These are phyloP conservation scores for Pterulicium gracile DNA, from an alignment of 1,284 basidiomycete genomes.

Conservation along the genomic window DNA sequence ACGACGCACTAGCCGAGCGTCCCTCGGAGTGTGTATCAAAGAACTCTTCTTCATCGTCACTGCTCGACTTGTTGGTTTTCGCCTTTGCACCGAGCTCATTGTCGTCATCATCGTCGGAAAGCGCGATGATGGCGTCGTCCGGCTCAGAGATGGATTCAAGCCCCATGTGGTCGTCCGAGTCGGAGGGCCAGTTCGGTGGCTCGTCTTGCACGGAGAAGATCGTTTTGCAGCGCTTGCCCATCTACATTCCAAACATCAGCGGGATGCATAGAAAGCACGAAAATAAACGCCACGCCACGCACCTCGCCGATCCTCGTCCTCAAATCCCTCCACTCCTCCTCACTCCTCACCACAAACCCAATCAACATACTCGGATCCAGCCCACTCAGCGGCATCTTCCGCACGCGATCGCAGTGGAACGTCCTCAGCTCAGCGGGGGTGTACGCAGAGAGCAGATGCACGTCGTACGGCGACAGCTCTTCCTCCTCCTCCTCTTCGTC, in stretches of 20 bases:
- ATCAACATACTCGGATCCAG: conserved; percentile 96
- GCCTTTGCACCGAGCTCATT: conserved; percentile 17
- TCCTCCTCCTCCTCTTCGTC: conserved; percentile 10
- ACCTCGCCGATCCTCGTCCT: conserved; percentile 64
- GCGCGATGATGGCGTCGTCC: conserved; percentile 48
- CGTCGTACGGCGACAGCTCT: conserved; percentile 33
- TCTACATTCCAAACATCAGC: background rate
- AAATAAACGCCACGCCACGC: conserved; percentile 15
- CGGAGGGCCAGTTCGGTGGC: conserved; percentile 70
- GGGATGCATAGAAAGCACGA: conserved; percentile 6
- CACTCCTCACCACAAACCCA: conserved; percentile 80
- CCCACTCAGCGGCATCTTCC: conserved; percentile 87
- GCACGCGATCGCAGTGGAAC: conserved; percentile 89
- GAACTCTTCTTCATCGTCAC: conserved; percentile 19
- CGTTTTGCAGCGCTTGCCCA: background rate
- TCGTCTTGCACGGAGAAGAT: conserved; percentile 70
- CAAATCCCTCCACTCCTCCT: conserved; percentile 80
- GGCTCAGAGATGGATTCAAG: conserved; percentile 75
- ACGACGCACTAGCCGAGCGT: conserved; percentile 23
- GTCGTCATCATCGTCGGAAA: conserved; percentile 20
- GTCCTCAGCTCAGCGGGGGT: conserved; percentile 61
- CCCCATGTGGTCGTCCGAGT: conserved; percentile 67
- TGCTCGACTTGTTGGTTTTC: conserved; percentile 15
- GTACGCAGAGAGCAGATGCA: conserved; percentile 60
- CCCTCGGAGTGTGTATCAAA: conserved; percentile 36